Evolutionary conservation across 345 rosid genomes (phyloP).

Genomic region (Sisymbrium altissimum): DNA sequence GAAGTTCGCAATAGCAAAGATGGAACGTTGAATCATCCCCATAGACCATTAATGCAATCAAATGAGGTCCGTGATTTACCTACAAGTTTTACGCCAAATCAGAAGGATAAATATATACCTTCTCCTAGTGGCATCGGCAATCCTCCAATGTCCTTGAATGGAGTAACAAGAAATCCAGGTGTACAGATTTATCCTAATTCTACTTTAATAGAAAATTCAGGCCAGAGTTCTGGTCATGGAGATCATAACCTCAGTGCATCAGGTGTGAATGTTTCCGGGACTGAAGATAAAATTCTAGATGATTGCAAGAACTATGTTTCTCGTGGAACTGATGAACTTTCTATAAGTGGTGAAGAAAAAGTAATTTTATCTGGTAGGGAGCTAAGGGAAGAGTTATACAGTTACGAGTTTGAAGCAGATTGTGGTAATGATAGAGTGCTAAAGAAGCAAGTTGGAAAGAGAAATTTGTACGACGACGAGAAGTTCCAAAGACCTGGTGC

Average conservation of each 20-base stretch:
- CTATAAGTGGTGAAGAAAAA: slow-evolving; percentile 55
- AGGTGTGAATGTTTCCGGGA: slow-evolving; percentile 29
- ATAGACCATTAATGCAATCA: slow-evolving; percentile 18
- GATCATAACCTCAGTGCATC: slow-evolving; percentile 26
- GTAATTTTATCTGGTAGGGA: slow-evolving; percentile 50
- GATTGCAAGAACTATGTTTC: slow-evolving; percentile 25
- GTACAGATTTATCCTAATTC: slow-evolving; percentile 14
- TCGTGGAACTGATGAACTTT: slow-evolving; percentile 40
- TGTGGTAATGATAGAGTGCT: slow-evolving; percentile 35
- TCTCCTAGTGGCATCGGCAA: slow-evolving; percentile 3
- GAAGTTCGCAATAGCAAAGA: slow-evolving; percentile 32
- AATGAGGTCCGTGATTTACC: slow-evolving; percentile 8
- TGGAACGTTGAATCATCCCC: slow-evolving; percentile 26
- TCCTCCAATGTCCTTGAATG: slow-evolving; percentile 31
- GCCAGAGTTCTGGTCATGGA: slow-evolving; percentile 25
- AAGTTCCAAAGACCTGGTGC: slow-evolving; percentile 51
- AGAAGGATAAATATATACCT: slow-evolving; percentile 21
- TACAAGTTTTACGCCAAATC: slow-evolving; percentile 26
- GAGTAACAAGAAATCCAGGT: slow-evolving; percentile 14
- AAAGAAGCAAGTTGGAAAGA: slow-evolving; percentile 43
- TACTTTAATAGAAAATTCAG: slow-evolving; percentile 9
- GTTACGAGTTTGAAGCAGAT: slow-evolving; percentile 49
- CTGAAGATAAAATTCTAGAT: slow-evolving; percentile 31
- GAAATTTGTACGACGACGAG: slow-evolving; percentile 47
- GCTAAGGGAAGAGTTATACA: slow-evolving; percentile 44